Base-by-base conservation (phyloP, 768 basidiomycete species). In the Scleroderma bovista region DNA sequence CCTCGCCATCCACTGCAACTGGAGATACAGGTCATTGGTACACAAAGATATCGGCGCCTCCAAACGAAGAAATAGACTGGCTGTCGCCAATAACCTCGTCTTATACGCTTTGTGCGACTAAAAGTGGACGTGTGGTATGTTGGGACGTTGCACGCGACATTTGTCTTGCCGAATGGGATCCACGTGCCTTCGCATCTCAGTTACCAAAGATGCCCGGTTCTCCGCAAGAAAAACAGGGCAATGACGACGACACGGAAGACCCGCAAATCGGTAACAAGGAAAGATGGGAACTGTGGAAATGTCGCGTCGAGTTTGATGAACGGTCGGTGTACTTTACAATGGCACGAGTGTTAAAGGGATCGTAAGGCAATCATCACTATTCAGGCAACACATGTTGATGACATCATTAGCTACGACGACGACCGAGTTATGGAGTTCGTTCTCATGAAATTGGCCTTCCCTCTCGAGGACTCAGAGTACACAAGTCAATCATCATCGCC, bases 261-360 rank as follows among this genome's bases (percentile, higher is more conserved):
- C 44, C 45, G 8, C 51, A 44, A 2, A 15, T 16, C 3, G 51
- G 60, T 2, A 36, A 47, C 3, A 70, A 74, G 40, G 66, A 69
- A 44, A 67, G 68, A 22, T 87, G 85, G 84, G 83, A 86, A 57
- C 59, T 88, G 6, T 87, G 85, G 86, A 88, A 88, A 58, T 87
- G 86, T 55, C 69, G 85, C 9, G 84, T 88, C 16, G 86, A 86
- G 59, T 87, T 86, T 58, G 84, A 86, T 36, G 76, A 80, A 54
- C 69, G 80, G 51, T 78, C 80, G 0, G 84, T 86, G 32, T 88
- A 78, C 64, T 86, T 88, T 57, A 84, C 81, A 0, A 87, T 87
- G 84, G 85, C 85, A 1, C 83, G 80, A 60, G 74, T 81, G 24
- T 56, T 84, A 19, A 61, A 69, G 29, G 72, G 70, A 51, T 70